A percentile compares a stretch with the other conserved stretches of the same genome.
Conservation (phyloP, 78 protist genomes). For the Tieghemostelium lacteum region DNA sequence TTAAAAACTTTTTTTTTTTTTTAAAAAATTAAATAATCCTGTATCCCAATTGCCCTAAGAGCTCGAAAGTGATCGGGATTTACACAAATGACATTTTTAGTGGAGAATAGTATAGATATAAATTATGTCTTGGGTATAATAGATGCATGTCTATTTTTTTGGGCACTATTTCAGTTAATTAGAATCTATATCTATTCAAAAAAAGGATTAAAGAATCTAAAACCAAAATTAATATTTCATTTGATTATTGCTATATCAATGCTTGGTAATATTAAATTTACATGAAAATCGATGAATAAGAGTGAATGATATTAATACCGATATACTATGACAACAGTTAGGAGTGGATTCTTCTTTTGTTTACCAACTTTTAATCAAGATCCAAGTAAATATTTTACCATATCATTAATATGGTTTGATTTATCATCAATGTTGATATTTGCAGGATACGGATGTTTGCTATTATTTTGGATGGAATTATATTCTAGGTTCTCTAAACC, state of each 20-base stretch:
- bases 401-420: constrained; percentile 25
- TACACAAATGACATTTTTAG: too few species aligned
- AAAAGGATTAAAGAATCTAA: constrained; percentile 32
- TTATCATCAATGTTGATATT: constrained; percentile 49
- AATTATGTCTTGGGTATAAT: constrained; percentile 52
- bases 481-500: constrained; percentile 59
- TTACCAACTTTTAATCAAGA: constrained; percentile 1
- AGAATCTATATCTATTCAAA: constrained; percentile 23
- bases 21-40: too few species aligned
- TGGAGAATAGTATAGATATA: background rate
- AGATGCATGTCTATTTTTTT: constrained; percentile 22
- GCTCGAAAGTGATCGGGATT: too few species aligned
- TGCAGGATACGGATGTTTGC: constrained; percentile 65
- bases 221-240: constrained; percentile 64
- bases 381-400: background rate
- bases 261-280: constrained; percentile 54
- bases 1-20: too few species aligned
- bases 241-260: constrained; percentile 61
- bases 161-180: constrained; percentile 51
- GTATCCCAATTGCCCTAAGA: too few species aligned
- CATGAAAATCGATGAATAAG: background rate
- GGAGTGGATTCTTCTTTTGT: constrained; percentile 63
- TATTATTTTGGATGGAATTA: constrained; percentile 67
- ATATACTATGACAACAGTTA: constrained; percentile 9
- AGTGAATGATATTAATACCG: background rate